These are phyloP conservation scores for Wakefieldia striispora DNA, from an alignment of 768 basidiomycete species.

Conservation along the genomic window DNA sequence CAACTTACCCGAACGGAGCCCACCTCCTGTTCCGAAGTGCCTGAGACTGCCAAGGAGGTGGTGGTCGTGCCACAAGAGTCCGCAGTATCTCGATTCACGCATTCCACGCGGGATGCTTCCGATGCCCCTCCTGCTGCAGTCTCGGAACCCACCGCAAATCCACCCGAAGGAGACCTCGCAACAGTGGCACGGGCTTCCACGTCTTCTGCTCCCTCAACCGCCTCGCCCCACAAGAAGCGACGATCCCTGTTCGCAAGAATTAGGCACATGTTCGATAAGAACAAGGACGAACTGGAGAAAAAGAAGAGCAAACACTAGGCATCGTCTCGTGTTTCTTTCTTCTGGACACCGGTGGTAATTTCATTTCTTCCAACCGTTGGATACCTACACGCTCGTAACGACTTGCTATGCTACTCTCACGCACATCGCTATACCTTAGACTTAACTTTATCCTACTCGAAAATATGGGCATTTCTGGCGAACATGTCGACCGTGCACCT, in stretches of 20 bases:
- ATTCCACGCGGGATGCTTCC: neutral
- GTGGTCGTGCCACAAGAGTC: neutral
- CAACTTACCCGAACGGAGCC: conserved; percentile 2
- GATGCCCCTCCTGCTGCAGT: neutral
- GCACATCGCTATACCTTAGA: conserved; percentile 14
- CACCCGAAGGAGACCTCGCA: neutral
- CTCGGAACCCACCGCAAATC: neutral
- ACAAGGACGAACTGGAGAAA: conserved; percentile 40
- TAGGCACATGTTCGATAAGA: conserved; percentile 52
- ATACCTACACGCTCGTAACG: conserved; percentile 10
- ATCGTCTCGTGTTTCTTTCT: neutral
- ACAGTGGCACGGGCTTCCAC: conserved; percentile 3
- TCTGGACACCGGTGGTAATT: neutral
- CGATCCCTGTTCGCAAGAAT: conserved; percentile 52
- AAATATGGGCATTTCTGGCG: neutral
- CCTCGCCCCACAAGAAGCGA: conserved; percentile 46
- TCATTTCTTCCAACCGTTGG: neutral
- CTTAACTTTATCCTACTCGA: conserved; percentile 20
- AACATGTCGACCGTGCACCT: conserved; percentile 21
- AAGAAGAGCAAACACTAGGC: conserved; percentile 28
- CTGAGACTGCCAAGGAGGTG: conserved; percentile 1
- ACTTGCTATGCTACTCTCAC: conserved; percentile 17
- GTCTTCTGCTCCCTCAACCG: conserved; percentile 32
- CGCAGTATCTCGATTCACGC: neutral
- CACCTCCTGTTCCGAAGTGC: neutral